Base-by-base conservation (phyloP, 306 rosid genomes). In the Purshia tridentata region DNA sequence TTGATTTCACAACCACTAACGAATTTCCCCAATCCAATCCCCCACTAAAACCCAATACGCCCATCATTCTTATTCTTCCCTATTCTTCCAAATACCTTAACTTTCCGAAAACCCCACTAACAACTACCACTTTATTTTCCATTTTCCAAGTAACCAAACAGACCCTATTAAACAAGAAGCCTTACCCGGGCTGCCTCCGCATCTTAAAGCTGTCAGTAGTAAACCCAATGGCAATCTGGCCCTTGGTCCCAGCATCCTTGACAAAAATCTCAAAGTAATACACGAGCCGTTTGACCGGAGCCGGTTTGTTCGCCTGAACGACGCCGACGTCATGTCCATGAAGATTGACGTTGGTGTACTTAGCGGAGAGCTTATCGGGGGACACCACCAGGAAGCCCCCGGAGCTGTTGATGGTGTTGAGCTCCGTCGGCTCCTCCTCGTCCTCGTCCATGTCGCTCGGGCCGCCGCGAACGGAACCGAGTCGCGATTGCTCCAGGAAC, bases 311-410 rank as follows among this genome's bases (percentile, higher is more conserved):
- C 37, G 90, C 96, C 79, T 95, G 98, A 73, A 90, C 86, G 8
- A 91, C 98, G 4, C 99, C 99, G 71, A 95, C 99, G 59, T 95
- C 99, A 73, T 95, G 96, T 23, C 97, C 99, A 60, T 90, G 99
- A 50, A 90, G 96, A 75, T 83, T 83, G 47, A 87, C 88, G 76
- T 39, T 70, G 2, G 93, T 82, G 82, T 95, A 95, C 86, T 84
- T 91, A 22, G 88, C 81, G 11, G 98, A 95, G 20, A 95, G 93
- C 86, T 91, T 95, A 69, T 95, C 98, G 7, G 92, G 84, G 16
- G 91, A 78, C 4, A 95, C 91, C 18, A 90, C 83, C 62, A 84
- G 84, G 82, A 91, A 95, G 23, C 99, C 99, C 3, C 99, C 99
- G 40, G 97, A 90, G 86, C 98, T 91, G 86, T 91, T 95, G 55